phyloP scores from a whole-genome alignment of 2,329 filamentous ascomycete species.

The Hyphodiscus sp. region DNA sequence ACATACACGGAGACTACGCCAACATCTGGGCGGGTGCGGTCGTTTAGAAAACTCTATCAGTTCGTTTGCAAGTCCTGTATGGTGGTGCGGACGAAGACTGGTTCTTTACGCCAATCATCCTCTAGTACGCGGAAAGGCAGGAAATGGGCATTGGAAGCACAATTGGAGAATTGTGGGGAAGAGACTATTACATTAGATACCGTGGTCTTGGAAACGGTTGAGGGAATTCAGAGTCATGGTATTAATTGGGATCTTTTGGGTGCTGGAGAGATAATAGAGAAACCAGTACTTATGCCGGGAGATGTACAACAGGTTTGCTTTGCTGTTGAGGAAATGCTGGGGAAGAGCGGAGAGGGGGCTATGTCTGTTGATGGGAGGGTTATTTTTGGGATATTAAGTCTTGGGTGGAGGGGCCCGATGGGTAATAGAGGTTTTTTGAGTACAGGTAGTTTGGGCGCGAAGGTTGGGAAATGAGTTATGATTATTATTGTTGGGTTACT shows the following conservation, averaged over 20 bases:
- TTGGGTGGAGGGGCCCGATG: slow-evolving; percentile 86
- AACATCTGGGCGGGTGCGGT: slow-evolving; percentile 64
- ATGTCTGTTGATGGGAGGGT: slow-evolving; percentile 50
- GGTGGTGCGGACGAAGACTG: slow-evolving; percentile 83
- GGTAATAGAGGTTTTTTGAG: slow-evolving; percentile 82
- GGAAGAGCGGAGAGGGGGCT: slow-evolving; percentile 28
- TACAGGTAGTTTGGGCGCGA: slow-evolving; percentile 70
- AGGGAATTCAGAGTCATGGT: slow-evolving; percentile 44
- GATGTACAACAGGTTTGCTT: slow-evolving; percentile 64
- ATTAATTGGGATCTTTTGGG: slow-evolving; percentile 49
- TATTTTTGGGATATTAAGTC: slow-evolving; percentile 72
- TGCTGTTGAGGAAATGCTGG: slow-evolving; percentile 40
- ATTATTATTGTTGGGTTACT: background rate
- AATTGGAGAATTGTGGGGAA: slow-evolving; percentile 91
- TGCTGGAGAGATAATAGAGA: slow-evolving; percentile 38
- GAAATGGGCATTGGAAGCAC: slow-evolving; percentile 79
- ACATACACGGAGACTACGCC: slow-evolving; percentile 86
- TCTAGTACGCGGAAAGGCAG: slow-evolving; percentile 5
- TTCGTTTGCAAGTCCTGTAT: slow-evolving; percentile 89
- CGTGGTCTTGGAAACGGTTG: slow-evolving; percentile 48
- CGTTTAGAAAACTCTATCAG: slow-evolving; percentile 93
- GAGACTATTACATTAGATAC: slow-evolving; percentile 71
- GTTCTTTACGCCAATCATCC: slow-evolving; percentile 40
- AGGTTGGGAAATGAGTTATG: slow-evolving; percentile 22
- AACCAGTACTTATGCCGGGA: slow-evolving; percentile 53